Base-by-base conservation (phyloP, 805 yeast genomes). In the Yarrowia sp. region DNA sequence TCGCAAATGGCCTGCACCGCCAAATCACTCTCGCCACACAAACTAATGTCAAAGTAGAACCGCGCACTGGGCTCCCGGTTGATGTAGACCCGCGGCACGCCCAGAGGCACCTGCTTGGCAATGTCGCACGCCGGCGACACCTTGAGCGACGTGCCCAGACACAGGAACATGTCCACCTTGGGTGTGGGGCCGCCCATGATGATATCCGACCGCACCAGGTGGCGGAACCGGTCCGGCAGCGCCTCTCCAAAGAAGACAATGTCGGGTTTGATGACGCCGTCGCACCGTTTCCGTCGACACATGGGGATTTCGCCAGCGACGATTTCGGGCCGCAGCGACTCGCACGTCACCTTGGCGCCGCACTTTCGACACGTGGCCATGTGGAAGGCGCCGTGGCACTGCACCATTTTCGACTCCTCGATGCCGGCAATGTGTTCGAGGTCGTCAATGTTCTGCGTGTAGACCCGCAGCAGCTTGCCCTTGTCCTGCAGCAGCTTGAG, bases 301-400 rank as follows among this genome's bases (percentile, higher is more conserved):
- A 84, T 75, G 1, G 96, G 91, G 30, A 92, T 77, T 65, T 83
- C 83, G 58, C 83, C 79, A 1, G 76, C 76, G 68, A 87, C 78
- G 43, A 92, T 85, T 63, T 82, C 83, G 14, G 81, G 81, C 71
- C 80, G 89, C 2, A 92, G 79, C 26, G 80, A 80, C 59, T 82
- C 83, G 17, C 97, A 97, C 1, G 83, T 82, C 7, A 86, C 83
- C 71, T 81, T 78, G 72, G 82, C 82, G 58, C 83, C 81, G 73
- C 98, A 92, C 2, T 92, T 85, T 36, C 86, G 80, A 72, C 98
- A 92, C 3, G 92, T 84, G 9, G 97, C 97, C 0, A 84, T 82
- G 0, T 96, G 96, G 75, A 92, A 92, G 1, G 96, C 89, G 1
- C 97, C 97, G 75, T 92, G 97, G 72, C 97, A 92, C 75, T 91